A percentile compares a stretch with the other conserved stretches of the same genome.
Conservation (phyloP, 148 eudicot species). For the Suaeda aralocaspica region DNA sequence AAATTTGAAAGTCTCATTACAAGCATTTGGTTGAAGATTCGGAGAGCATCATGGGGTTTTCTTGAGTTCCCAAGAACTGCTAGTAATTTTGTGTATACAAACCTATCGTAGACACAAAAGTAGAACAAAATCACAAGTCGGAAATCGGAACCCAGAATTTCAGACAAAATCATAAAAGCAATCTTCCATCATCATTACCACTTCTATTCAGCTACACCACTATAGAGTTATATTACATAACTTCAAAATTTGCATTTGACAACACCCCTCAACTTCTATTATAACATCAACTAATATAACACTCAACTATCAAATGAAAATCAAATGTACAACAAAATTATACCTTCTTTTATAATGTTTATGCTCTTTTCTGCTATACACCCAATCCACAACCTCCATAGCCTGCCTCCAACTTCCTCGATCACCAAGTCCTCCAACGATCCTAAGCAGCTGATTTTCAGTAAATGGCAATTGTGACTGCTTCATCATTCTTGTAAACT, state of each 20-base stretch:
- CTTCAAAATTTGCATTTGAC: too few species aligned
- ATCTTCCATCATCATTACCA: background rate
- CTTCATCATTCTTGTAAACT: constrained; percentile 73
- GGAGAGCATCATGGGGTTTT: constrained; percentile 78
- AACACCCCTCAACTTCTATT: too few species aligned
- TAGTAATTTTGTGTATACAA: constrained; percentile 88
- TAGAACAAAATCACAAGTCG: constrained; percentile 4
- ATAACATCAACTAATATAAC: background rate
- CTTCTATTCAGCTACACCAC: background rate
- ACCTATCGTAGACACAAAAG: constrained; percentile 40
- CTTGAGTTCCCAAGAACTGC: constrained; percentile 80
- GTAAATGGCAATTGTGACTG: constrained; percentile 64
- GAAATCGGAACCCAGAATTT: background rate
- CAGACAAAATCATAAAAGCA: background rate
- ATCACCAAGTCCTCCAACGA: constrained; percentile 68
- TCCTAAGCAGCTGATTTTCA: constrained; percentile 75
- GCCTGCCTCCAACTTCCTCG: constrained; percentile 80
- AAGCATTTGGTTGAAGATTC: constrained; percentile 70
- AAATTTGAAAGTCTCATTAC: constrained; percentile 42
- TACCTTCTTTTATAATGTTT: constrained; percentile 79
- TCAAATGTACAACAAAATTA: background rate
- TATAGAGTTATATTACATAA: too few species aligned
- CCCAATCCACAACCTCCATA: constrained; percentile 78
- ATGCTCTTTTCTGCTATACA: constrained; percentile 61
- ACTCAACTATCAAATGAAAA: background rate